Evolutionary conservation across 306 rosid genomes (phyloP).

Genomic region (Fagus sylvatica): DNA sequence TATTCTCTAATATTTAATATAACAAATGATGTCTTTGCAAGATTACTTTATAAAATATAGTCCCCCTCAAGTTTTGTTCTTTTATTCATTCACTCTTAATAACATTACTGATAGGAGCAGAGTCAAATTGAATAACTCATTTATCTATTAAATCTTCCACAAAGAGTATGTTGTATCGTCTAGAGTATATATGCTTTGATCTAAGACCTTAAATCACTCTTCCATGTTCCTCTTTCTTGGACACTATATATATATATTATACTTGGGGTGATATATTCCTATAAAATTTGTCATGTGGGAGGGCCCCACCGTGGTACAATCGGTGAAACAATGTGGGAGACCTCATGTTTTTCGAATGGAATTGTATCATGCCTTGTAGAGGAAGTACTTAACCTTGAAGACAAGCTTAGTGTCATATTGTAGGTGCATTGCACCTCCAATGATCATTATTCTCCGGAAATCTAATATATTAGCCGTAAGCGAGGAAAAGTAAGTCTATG

Average conservation of each 20-base stretch:
- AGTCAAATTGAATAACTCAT: neutral
- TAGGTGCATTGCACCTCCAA: neutral
- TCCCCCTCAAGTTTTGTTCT: neutral
- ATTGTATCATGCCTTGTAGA: neutral
- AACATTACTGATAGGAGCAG: neutral
- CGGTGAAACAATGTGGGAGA: neutral
- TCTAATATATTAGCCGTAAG: neutral
- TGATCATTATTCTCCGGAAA: neutral
- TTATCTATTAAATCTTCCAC: neutral
- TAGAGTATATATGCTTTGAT: neutral
- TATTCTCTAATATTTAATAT: neutral
- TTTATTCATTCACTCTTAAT: neutral
- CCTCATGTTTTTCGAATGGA: neutral
- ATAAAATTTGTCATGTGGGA: slow-evolving; percentile 24
- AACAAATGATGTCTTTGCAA: neutral
- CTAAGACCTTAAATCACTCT: slow-evolving; percentile 11
- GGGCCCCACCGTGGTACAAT: slow-evolving; percentile 14
- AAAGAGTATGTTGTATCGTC: neutral
- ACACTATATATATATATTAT: neutral
- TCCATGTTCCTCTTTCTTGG: slow-evolving; percentile 26
- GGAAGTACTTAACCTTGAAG: slow-evolving; percentile 1
- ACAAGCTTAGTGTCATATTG: neutral
- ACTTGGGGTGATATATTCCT: neutral
- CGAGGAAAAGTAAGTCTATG: too few relatives aligned
- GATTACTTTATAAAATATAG: neutral